Percentiles rank a stretch among this genome's conserved stretches.
Conservation (phyloP, 2,329 filamentous ascomycete species). For the Ophioceras dolichostomum region DNA sequence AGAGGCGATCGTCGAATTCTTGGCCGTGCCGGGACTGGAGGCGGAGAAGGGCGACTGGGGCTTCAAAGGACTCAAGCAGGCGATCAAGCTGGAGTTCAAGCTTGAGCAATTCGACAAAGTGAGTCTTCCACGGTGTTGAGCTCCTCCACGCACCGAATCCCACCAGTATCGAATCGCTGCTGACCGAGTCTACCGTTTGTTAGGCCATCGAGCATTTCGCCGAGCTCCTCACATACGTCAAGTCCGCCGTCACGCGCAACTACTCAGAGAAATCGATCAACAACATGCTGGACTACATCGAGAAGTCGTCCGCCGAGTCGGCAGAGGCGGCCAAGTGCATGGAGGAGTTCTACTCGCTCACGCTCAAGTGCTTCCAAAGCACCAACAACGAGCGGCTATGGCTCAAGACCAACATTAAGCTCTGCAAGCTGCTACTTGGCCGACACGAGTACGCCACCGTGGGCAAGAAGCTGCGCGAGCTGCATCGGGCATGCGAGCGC, state of each 20-base stretch:
- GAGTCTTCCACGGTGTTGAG: too few relatives aligned
- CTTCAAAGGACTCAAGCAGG: constrained; percentile 96
- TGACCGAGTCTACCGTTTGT: constrained; percentile 4
- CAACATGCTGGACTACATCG: constrained; percentile 96
- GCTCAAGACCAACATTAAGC: constrained; percentile 97
- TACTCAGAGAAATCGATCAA: constrained; percentile 99
- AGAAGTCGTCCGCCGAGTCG: constrained; percentile 63
- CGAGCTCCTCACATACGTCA: constrained; percentile 94
- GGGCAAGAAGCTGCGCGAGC: constrained; percentile 71
- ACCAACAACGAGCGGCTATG: constrained; percentile 96
- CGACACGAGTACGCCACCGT: constrained; percentile 77
- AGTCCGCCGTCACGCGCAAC: constrained; percentile 90
- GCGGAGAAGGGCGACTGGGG: constrained; percentile 95
- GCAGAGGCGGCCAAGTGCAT: constrained; percentile 68
- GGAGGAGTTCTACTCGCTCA: constrained; percentile 91
- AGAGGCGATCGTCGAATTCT: constrained; percentile 82
- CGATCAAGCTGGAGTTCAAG: constrained; percentile 93
- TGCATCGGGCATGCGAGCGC: constrained; percentile 79
- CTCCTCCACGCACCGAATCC: too few relatives aligned
- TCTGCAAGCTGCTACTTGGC: constrained; percentile 82
- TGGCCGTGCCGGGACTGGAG: constrained; percentile 76
- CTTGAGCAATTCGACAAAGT: constrained; percentile 81
- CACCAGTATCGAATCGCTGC: too few relatives aligned
- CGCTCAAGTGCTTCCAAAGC: constrained; percentile 86
- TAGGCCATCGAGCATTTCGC: constrained; percentile 86